Evolutionary conservation across 192 early-diverging fungal species (phyloP).

Genomic region (Backusella morwellensis): DNA sequence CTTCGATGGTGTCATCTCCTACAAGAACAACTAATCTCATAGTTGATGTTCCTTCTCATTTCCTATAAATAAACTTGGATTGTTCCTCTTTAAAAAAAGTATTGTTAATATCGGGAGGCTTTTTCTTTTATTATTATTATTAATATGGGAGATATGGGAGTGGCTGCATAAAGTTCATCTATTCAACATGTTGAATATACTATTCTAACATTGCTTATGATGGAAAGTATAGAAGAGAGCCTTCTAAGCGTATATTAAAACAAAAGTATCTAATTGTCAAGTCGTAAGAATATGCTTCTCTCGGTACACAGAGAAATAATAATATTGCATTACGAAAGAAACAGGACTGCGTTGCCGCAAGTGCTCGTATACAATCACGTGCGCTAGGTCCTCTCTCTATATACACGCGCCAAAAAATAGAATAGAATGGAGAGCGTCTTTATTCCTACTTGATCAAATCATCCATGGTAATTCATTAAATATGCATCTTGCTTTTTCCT

Average conservation of each 20-base stretch:
- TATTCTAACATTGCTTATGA: too few relatives aligned
- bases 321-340: neutral
- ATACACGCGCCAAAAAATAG: neutral
- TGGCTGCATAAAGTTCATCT: too few relatives aligned
- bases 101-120: neutral
- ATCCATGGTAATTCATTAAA: neutral
- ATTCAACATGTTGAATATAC: too few relatives aligned
- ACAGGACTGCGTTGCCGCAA: neutral
- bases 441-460: neutral
- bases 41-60: neutral
- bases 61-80: neutral
- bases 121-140: neutral
- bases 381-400: neutral
- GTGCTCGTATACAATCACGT: neutral
- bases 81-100: neutral
- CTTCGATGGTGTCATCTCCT: slow-evolving; percentile 55
- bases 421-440: neutral
- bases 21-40: slow-evolving; percentile 76
- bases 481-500: neutral
- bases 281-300: too few relatives aligned
- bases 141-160: neutral
- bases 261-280: too few relatives aligned
- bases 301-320: too few relatives aligned
- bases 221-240: too few relatives aligned
- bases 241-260: too few relatives aligned